phyloP scores from a whole-genome alignment of 805 yeast genomes.

The Ogataea methylovora region DNA sequence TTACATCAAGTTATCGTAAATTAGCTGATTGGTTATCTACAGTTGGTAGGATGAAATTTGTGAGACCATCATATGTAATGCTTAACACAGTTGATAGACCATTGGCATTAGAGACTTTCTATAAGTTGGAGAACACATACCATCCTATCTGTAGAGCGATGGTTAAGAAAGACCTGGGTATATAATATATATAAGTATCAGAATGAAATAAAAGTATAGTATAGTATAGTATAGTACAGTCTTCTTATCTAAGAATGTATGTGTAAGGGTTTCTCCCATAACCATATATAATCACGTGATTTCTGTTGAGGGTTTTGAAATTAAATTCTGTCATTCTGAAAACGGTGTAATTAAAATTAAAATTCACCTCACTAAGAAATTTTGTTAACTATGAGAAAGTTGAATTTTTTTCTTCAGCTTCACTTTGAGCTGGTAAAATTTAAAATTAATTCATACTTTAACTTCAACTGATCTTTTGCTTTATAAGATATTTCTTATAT shows the following conservation, averaged over 20 bases:
- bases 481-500: not conserved
- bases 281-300: too few species aligned
- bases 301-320: too few species aligned
- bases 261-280: too few species aligned
- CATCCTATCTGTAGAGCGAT: slow-evolving; percentile 81
- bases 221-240: too few species aligned
- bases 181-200: not conserved
- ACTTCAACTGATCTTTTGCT: not conserved
- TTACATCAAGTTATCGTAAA: slow-evolving; percentile 35
- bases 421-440: too few species aligned
- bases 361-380: too few species aligned
- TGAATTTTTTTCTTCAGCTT: too few species aligned
- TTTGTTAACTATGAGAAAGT: too few species aligned
- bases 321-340: too few species aligned
- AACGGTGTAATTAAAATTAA: too few species aligned
- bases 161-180: slow-evolving; percentile 62
- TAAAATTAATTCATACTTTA: not conserved
- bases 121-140: slow-evolving; percentile 48
- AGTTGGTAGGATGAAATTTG: slow-evolving; percentile 93
- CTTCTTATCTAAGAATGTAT: too few species aligned
- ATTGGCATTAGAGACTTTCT: slow-evolving; percentile 61
- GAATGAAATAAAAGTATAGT: not conserved
- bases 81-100: slow-evolving; percentile 56
- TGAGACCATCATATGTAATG: slow-evolving; percentile 74
- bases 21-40: slow-evolving; percentile 83